Conservation (phyloP, 441 rosid genomes). For the Adansonia madagascariensis region DNA sequence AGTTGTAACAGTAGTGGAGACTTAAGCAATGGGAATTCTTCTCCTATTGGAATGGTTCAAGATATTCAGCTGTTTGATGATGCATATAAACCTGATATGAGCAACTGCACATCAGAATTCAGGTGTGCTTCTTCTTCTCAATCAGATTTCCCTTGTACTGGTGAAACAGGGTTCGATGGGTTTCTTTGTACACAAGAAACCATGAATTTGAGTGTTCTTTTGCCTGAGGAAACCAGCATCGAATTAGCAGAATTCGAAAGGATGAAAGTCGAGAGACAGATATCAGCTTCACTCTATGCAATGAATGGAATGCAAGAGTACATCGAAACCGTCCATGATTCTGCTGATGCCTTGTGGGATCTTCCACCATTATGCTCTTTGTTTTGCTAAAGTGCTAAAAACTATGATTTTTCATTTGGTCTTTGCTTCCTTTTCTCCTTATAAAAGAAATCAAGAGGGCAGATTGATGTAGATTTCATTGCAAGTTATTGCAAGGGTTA, state of each 20-base stretch:
- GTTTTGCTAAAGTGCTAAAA: slow-evolving; percentile 26
- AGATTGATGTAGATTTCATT: slow-evolving; percentile 23
- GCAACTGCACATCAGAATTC: slow-evolving; percentile 43
- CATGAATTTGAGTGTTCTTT: slow-evolving; percentile 41
- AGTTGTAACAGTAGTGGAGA: slow-evolving; percentile 31
- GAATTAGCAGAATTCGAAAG: slow-evolving; percentile 67
- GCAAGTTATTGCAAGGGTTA: slow-evolving; percentile 22
- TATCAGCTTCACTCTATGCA: slow-evolving; percentile 71
- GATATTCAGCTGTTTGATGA: slow-evolving; percentile 44
- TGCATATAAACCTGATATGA: slow-evolving; percentile 66
- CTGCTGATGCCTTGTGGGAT: slow-evolving; percentile 68
- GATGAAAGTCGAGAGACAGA: slow-evolving; percentile 73
- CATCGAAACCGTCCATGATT: slow-evolving; percentile 54
- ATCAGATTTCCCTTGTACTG: slow-evolving; percentile 37
- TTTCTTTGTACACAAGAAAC: slow-evolving; percentile 53
- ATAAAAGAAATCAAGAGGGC: background rate
- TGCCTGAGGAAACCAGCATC: slow-evolving; percentile 27
- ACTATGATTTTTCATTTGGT: background rate
- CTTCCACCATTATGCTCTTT: slow-evolving; percentile 63
- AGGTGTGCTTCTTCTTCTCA: slow-evolving; percentile 37
- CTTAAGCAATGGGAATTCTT: slow-evolving; percentile 28
- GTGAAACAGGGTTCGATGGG: slow-evolving; percentile 43
- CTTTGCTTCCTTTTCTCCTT: background rate
- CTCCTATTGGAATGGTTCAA: slow-evolving; percentile 32
- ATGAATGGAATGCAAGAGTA: slow-evolving; percentile 72